Base-by-base conservation (phyloP, 345 rosid species). In the Melaleuca alternifolia region DNA sequence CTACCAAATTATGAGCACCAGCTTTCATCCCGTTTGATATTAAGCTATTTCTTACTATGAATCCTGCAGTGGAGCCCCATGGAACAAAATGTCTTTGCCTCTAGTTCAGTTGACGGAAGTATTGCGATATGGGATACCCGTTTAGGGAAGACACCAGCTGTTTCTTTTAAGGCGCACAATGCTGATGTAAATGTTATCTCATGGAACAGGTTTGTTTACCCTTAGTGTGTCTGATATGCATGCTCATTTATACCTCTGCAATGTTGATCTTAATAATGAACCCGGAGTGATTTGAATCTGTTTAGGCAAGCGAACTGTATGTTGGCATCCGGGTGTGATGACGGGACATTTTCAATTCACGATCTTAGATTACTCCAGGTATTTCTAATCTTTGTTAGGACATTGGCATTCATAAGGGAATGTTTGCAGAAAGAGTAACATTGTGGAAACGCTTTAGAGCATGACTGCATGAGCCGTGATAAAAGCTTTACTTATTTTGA, bases 321-420 rank as follows among this genome's bases (percentile, higher is more conserved):
- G 97, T 88, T 97, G 92, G 99, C 98, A 61, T 97, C 99, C 30
- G 99, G 98, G 87, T 90, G 98, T 90, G 99, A 97, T 89, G 99
- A 97, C 59, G 99, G 99, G 76, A 90, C 97, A 84, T 96, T 96
- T 92, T 93, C 99, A 21, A 95, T 97, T 87, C 98, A 90, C 81
- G 99, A 97, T 91, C 96, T 97, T 88, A 93, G 99, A 91, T 87
- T 92, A 88, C 90, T 94, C 86, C 91, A 92, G 91, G 96, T 95
- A 88, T 50, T 82, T 84, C n/a, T 48, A 28, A 21, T 41, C 30
- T 24, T 41, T 53, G 51, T 41, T 41, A 41, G 57, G 26, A 59
- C 41, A 50, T 48, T 82, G n/a, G 23, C 23, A 33, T 51, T 82
- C 37, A 46, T 50, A 48, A 14, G 37, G 65, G 65, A 57, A 57